Evolutionary conservation across 352 stramenopile species (phyloP).

Genomic region (Phytophthora tubulina): DNA sequence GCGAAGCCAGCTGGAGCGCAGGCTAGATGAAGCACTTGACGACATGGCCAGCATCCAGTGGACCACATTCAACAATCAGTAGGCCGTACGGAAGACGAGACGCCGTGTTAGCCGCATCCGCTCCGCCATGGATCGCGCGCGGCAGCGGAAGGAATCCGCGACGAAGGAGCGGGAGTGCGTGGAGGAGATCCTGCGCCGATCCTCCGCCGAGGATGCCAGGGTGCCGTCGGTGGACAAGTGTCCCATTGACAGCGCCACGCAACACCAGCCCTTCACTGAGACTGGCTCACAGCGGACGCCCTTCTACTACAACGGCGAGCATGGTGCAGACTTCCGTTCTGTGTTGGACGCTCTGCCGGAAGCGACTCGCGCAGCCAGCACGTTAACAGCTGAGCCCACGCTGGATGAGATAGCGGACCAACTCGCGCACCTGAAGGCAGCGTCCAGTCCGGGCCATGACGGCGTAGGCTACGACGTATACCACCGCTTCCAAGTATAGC

Average conservation of each 20-base stretch:
- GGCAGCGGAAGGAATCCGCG: neutral
- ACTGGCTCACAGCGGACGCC: neutral
- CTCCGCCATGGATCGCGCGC: neutral
- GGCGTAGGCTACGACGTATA: conserved; percentile 36
- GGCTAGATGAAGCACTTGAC: no score
- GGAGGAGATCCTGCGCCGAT: neutral
- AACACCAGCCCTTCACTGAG: neutral
- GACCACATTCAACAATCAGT: no score
- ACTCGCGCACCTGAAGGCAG: no score
- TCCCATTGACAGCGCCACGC: neutral
- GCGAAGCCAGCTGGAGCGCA: no score
- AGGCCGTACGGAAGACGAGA: neutral
- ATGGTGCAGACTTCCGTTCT: neutral
- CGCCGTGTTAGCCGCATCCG: neutral
- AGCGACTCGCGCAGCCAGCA: no score
- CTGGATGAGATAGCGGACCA: no score
- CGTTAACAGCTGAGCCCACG: no score
- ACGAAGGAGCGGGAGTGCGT: neutral
- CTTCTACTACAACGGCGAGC: neutral
- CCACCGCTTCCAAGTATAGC: conserved; percentile 12
- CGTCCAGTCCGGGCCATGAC: conserved; percentile 29
- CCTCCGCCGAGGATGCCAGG: neutral
- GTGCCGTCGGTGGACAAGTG: neutral
- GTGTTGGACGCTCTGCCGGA: no score
- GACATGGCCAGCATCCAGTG: no score